Evolutionary conservation across 371 early-diverging fungal species (phyloP), one percentile per base, ranked within the genome.

Genomic region (Circinella minor): DNA sequence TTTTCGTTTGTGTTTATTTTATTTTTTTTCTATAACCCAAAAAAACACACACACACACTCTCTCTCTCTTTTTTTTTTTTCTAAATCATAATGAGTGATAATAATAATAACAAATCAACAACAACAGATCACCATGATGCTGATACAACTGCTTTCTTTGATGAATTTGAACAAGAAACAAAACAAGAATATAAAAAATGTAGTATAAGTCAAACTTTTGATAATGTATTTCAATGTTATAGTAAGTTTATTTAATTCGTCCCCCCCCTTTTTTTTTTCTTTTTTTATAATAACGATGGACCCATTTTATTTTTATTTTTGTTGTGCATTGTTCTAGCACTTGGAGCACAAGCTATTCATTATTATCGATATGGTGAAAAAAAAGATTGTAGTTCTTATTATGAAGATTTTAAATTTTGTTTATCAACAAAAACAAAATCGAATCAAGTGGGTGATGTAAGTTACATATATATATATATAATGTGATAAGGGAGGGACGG

Each of bases 311-410:
- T 43, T 43, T 27, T 57, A 3, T 10, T 4, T 14, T n/a, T 11
- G 15, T 20, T 18, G 20, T 63, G 15, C 36, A 17, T 46, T n/a
- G 17, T 60, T 60, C 46, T 63, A 83, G 83, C 81, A 54, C 67
- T 83, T 3, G 78, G 81, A 43, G 68, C 77, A 47, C 83, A 83
- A 63, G 83, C 83, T 37, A 65, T 77, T 8, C 65, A 83, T 55
- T 83, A 83, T 65, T 83, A 83, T 64, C 76, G 83, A 36, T 83
- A 83, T 67, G 83, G 83, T 10, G 69, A 74, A 65, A 83, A 81
- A 62, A 83, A 78, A 37, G 79, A 83, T 66, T 83, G 83, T 54
- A 73, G 76, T 37, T 67, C 54, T 4, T 72, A 74, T 63, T 81
- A 79, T 79, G 83, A 83, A 36, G 79, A 81, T 47, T 81, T 83